Percentiles rank a stretch among this genome's conserved stretches.
These are phyloP conservation scores for Voacanga thouarsii DNA, from an alignment of 257 asterid genomes.

Conservation along the genomic window DNA sequence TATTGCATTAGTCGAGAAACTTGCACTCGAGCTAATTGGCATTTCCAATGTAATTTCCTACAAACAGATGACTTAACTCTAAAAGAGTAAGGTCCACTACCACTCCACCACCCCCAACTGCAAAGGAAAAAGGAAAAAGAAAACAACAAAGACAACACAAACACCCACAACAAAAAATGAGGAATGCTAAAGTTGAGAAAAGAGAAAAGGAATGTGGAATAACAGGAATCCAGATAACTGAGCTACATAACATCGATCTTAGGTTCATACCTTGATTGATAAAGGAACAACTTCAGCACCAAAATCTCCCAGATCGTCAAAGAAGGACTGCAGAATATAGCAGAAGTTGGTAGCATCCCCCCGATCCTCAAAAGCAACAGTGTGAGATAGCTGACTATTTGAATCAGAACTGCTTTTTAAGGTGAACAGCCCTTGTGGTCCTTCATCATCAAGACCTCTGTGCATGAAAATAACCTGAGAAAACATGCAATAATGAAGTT, in stretches of 20 bases:
- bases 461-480: slow-evolving; percentile 65
- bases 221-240: not conserved
- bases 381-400: slow-evolving; percentile 40
- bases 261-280: slow-evolving; percentile 54
- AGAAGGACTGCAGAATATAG: slow-evolving; percentile 64
- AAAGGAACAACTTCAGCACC: slow-evolving; percentile 63
- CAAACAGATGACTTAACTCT: not conserved
- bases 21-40: not conserved
- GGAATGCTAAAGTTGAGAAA: too few species aligned
- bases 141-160: not conserved
- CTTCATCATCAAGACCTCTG: slow-evolving; percentile 42
- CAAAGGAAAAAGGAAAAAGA: not conserved
- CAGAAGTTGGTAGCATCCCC: slow-evolving; percentile 79
- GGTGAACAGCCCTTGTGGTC: slow-evolving; percentile 50
- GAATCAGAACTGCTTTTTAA: slow-evolving; percentile 39
- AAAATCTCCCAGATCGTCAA: slow-evolving; percentile 63
- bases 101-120: not conserved
- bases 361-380: slow-evolving; percentile 78
- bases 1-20: not conserved
- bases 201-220: not conserved
- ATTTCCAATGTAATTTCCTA: not conserved
- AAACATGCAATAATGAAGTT: not conserved
- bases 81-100: not conserved
- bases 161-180: not conserved
- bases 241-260: not conserved